phyloP scores from a whole-genome alignment of 257 asterid species.

The Solanum medicagineum region DNA sequence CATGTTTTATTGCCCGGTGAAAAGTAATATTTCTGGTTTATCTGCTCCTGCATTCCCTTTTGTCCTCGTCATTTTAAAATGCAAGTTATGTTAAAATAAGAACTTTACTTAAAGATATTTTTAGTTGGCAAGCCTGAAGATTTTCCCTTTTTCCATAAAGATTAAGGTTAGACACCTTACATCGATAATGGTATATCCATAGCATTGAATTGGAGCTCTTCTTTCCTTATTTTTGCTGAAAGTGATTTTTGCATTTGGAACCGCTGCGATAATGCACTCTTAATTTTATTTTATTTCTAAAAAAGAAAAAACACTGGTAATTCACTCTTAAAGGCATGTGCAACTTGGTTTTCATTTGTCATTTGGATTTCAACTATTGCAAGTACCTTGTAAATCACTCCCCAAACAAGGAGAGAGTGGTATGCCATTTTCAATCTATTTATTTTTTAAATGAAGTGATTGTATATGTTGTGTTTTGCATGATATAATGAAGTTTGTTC shows the following conservation, averaged over 20 bases:
- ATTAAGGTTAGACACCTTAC: not conserved
- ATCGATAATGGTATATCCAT: not conserved
- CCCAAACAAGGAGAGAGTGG: not conserved
- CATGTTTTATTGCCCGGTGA: not conserved
- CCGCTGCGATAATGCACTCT: not conserved
- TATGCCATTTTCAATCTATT: not conserved
- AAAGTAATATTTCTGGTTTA: not conserved
- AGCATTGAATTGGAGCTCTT: not conserved
- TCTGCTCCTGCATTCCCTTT: not conserved
- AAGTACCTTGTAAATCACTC: not conserved
- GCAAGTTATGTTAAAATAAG: not conserved
- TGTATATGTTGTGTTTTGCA: not conserved
- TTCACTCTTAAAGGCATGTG: not conserved
- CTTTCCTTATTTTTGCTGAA: not conserved
- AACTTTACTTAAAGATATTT: not conserved
- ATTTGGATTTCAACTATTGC: not conserved
- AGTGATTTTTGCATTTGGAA: not conserved
- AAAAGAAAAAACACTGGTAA: not conserved
- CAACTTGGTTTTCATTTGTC: not conserved
- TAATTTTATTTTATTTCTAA: not conserved
- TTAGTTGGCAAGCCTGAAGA: not conserved
- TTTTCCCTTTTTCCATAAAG: not conserved
- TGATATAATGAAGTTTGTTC: not conserved
- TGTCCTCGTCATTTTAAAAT: not conserved
- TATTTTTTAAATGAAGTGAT: not conserved